Percentiles rank a stretch among this genome's conserved stretches.
phyloP scores from a whole-genome alignment of 441 rosid species.

The Isatis lusitanica region DNA sequence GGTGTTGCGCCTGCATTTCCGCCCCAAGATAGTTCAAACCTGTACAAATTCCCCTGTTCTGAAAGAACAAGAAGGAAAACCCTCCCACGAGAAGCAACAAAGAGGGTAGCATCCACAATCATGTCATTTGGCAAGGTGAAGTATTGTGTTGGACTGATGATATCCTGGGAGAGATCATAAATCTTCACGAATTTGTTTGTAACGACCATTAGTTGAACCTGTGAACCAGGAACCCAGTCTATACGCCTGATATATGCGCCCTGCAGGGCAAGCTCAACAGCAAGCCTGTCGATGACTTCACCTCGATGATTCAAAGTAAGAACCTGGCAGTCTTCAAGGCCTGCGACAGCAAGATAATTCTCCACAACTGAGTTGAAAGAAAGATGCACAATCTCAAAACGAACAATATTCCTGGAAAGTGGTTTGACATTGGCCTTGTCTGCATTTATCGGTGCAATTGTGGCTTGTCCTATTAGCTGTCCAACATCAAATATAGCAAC shows the following conservation, averaged over 20 bases:
- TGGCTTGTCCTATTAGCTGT: conserved; percentile 95
- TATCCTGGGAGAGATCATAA: conserved; percentile 97
- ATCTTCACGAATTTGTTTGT: conserved; percentile 96
- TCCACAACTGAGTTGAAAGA: conserved; percentile 81
- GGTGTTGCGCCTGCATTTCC: conserved; percentile 92
- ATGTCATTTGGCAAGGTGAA: conserved; percentile 81
- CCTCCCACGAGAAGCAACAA: conserved; percentile 82
- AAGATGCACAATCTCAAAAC: conserved; percentile 99
- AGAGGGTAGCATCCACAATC: conserved; percentile 92
- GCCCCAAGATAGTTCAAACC: conserved; percentile 75
- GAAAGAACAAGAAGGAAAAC: conserved; percentile 93
- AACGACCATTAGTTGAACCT: conserved; percentile 94
- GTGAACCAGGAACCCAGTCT: conserved; percentile 99
- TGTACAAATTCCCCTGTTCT: conserved; percentile 81
- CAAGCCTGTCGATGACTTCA: conserved; percentile 98
- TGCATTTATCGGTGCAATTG: conserved; percentile 89
- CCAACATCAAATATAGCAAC: conserved; percentile 98
- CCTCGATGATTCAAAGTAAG: conserved; percentile 97
- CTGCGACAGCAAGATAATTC: conserved; percentile 98
- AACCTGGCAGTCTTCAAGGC: conserved; percentile 99
- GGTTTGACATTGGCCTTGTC: conserved; percentile 99
- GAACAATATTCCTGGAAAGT: conserved; percentile 92
- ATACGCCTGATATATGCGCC: conserved; percentile 91
- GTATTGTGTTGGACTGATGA: conserved; percentile 94
- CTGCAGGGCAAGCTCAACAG: conserved; percentile 97